These are phyloP conservation scores for Mycena crocata DNA, from an alignment of 768 basidiomycete genomes.

Conservation along the genomic window DNA sequence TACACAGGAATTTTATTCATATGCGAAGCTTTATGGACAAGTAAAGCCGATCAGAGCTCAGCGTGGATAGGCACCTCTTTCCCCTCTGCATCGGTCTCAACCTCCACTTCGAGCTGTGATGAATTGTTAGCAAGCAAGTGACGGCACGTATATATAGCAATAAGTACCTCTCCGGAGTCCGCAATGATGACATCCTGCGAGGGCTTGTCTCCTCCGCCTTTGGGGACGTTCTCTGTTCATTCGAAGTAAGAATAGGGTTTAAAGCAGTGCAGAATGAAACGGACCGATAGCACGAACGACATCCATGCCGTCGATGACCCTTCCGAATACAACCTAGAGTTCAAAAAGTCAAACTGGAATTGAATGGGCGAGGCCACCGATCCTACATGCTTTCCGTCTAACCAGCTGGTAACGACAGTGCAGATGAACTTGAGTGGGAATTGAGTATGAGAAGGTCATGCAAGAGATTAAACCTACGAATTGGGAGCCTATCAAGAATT, in stretches of 20 bases:
- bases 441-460: slow-evolving; percentile 11
- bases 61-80: slow-evolving; percentile 93
- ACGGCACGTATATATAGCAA: slow-evolving; percentile 18
- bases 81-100: slow-evolving; percentile 69
- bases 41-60: slow-evolving; percentile 83
- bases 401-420: slow-evolving; percentile 87
- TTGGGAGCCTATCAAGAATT: slow-evolving; percentile 73
- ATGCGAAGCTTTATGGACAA: slow-evolving; percentile 51
- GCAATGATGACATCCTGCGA: slow-evolving; percentile 80
- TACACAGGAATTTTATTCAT: slow-evolving; percentile 67
- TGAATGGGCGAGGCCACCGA: background rate
- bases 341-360: background rate
- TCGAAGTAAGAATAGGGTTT: slow-evolving; percentile 3
- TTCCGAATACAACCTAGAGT: slow-evolving; percentile 89
- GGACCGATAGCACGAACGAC: slow-evolving; percentile 80
- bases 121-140: slow-evolving; percentile 9
- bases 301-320: slow-evolving; percentile 93
- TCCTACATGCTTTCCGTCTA: slow-evolving; percentile 89
- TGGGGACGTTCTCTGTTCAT: slow-evolving; percentile 77
- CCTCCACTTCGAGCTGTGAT: slow-evolving; percentile 62
- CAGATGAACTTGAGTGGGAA: slow-evolving; percentile 82
- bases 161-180: slow-evolving; percentile 86
- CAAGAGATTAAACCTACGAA: slow-evolving; percentile 64
- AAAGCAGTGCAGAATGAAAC: slow-evolving; percentile 31
- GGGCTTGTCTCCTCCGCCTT: slow-evolving; percentile 79